Conservation (phyloP, 306 rosid species). For the Prinsepia uniflora region DNA sequence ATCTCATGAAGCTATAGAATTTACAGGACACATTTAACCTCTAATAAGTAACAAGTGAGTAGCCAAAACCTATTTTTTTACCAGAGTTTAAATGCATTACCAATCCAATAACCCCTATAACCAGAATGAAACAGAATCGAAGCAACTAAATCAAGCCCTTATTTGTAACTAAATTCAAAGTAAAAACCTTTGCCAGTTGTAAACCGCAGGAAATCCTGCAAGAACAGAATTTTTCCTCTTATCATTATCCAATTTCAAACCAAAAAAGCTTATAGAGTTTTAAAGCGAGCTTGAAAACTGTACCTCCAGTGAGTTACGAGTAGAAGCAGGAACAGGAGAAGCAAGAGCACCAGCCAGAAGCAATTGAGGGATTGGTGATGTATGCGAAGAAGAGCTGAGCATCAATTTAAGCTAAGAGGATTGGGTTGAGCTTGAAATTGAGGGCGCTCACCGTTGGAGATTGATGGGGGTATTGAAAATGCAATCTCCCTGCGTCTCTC, state of each 20-base stretch:
- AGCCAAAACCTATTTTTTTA: background rate
- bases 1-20: background rate
- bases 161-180: background rate
- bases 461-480: background rate
- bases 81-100: background rate
- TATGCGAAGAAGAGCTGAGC: background rate
- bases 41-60: background rate
- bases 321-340: background rate
- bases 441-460: background rate
- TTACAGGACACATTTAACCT: background rate
- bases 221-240: background rate
- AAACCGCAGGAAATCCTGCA: background rate
- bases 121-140: background rate
- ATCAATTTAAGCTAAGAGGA: background rate
- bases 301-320: conserved; percentile 11
- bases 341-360: background rate
- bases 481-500: background rate
- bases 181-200: background rate
- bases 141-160: background rate
- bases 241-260: background rate
- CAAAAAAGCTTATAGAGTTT: background rate
- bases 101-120: background rate
- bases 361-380: background rate
- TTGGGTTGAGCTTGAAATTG: background rate
- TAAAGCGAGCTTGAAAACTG: background rate